These are phyloP conservation scores for Colletotrichum tanaceti DNA, from an alignment of 2,329 filamentous ascomycete genomes.

Conservation along the genomic window DNA sequence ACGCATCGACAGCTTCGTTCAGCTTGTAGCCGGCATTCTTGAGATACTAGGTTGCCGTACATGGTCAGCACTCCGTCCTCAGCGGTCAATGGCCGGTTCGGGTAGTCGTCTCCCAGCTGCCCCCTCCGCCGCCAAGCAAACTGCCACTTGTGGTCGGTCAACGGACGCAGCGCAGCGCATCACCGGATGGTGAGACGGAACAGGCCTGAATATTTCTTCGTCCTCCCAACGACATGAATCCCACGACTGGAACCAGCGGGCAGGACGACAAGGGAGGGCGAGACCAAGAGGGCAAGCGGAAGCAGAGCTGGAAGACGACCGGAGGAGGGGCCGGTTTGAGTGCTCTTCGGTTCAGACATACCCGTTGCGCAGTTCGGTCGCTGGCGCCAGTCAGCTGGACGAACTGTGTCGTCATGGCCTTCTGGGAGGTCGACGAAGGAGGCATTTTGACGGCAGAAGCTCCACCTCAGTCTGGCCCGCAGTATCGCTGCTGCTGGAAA, in stretches of 20 bases:
- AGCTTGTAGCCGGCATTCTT: constrained; percentile 63
- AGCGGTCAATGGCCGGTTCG: neutral
- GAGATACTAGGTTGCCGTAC: constrained; percentile 54
- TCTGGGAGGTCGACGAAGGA: constrained; percentile 54
- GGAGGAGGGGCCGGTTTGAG: neutral
- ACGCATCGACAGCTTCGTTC: constrained; percentile 67
- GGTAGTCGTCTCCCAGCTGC: neutral
- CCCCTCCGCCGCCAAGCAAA: constrained; percentile 22
- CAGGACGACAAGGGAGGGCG: constrained; percentile 11
- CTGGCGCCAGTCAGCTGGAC: constrained; percentile 56
- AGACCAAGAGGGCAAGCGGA: neutral
- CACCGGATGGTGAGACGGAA: constrained; percentile 19
- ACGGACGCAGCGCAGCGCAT: constrained; percentile 3
- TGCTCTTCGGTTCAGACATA: constrained; percentile 49
- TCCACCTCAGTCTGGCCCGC: constrained; percentile 7
- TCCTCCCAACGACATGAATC: constrained; percentile 2
- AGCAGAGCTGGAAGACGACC: constrained; percentile 1
- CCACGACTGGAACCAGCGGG: constrained; percentile 3
- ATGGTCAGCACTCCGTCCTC: constrained; percentile 36
- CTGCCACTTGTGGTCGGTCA: constrained; percentile 12
- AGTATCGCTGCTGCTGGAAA: constrained; percentile 9
- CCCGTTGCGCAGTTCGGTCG: constrained; percentile 58
- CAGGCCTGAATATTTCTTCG: constrained; percentile 27
- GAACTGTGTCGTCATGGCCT: constrained; percentile 56
- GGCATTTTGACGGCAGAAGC: constrained; percentile 48